Percentiles rank a stretch among this genome's conserved stretches.
phyloP scores from a whole-genome alignment of 257 asterid species.

The Verbena officinalis region DNA sequence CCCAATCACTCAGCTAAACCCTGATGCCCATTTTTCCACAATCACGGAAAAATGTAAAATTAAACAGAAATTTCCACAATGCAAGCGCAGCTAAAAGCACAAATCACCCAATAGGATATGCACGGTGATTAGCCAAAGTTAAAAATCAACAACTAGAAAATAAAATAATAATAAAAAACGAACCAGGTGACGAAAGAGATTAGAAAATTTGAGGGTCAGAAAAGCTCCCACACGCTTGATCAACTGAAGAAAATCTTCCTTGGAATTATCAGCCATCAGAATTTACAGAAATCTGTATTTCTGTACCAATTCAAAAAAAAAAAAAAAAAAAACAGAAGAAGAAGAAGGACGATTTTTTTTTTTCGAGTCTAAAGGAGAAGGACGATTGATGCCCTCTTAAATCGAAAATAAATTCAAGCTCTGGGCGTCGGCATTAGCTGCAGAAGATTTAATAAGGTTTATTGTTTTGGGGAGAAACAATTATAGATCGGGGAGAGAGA shows the following conservation, averaged over 20 bases:
- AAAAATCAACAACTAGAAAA: neutral
- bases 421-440: slow-evolving; percentile 27
- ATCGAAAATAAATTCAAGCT: slow-evolving; percentile 18
- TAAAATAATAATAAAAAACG: slow-evolving; percentile 6
- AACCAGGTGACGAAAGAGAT: slow-evolving; percentile 67
- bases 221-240: slow-evolving; percentile 78
- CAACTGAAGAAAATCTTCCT: slow-evolving; percentile 74
- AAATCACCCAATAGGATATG: slow-evolving; percentile 16
- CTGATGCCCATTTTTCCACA: neutral
- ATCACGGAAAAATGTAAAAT: neutral
- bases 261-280: slow-evolving; percentile 74
- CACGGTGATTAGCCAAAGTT: slow-evolving; percentile 13
- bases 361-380: too few relatives aligned
- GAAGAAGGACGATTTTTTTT: too few relatives aligned
- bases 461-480: neutral
- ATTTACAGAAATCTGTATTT: slow-evolving; percentile 2
- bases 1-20: slow-evolving; percentile 14
- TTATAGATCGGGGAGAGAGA: slow-evolving; percentile 24
- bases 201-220: slow-evolving; percentile 67
- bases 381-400: slow-evolving; percentile 20
- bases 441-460: slow-evolving; percentile 12
- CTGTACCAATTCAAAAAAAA: slow-evolving; percentile 18
- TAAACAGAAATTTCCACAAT: slow-evolving; percentile 2
- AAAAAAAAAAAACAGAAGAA: too few relatives aligned
- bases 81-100: neutral